phyloP scores from a whole-genome alignment of 441 rosid genomes.

The Pelargonium fulgidum region DNA sequence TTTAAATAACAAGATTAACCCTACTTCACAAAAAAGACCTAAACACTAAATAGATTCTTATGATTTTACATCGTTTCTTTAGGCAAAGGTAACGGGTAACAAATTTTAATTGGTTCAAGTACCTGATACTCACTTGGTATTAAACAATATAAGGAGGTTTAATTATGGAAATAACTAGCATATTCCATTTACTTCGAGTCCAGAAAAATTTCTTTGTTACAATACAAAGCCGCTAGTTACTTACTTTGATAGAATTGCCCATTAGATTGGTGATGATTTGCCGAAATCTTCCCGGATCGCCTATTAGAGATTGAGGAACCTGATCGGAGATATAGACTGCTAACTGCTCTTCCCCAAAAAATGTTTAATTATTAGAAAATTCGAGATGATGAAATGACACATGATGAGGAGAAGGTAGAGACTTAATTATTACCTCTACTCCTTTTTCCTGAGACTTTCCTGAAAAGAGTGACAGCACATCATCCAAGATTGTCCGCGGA shows the following conservation, averaged over 20 bases:
- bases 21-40: no score
- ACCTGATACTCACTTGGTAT: no score
- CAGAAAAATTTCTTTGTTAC: no score
- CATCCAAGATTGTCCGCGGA: conserved; percentile 60
- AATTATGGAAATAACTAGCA: no score
- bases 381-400: conserved; percentile 13
- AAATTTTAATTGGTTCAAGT: no score
- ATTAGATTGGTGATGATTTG: conserved; percentile 90
- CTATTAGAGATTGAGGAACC: conserved; percentile 69
- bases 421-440: conserved; percentile 52
- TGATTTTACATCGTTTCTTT: no score
- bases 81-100: no score
- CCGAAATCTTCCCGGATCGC: conserved; percentile 81
- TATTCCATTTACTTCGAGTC: no score
- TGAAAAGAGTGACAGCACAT: conserved; percentile 59
- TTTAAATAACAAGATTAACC: no score
- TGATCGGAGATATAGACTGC: conserved; percentile 71
- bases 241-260: conserved; percentile 82
- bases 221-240: not conserved
- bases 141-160: no score
- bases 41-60: no score
- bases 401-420: conserved; percentile 7
- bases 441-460: conserved; percentile 64
- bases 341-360: conserved; percentile 44
- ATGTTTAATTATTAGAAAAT: conserved; percentile 10